Conservation (phyloP, 2,329 filamentous ascomycete species). For the Coniochaeta sp. region DNA sequence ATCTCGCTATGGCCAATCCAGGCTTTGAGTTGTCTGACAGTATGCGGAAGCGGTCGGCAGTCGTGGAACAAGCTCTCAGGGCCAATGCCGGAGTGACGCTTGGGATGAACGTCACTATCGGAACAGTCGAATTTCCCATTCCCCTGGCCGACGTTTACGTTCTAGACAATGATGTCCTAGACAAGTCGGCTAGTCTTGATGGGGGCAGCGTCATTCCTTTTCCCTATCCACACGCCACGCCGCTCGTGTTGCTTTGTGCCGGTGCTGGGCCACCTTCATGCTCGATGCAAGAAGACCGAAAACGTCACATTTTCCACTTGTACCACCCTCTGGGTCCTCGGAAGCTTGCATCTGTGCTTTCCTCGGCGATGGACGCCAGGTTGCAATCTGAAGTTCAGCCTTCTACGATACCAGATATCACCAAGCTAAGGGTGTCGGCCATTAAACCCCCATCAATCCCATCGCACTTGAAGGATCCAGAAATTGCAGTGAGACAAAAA, state of each 20-base stretch:
- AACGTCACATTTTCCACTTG: conserved; percentile 6
- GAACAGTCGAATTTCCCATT: neutral
- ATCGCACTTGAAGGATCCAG: neutral
- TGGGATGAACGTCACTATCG: conserved; percentile 8
- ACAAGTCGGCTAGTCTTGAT: neutral
- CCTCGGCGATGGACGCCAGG: conserved; percentile 1
- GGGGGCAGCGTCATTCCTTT: neutral
- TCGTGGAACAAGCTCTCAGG: conserved; percentile 8
- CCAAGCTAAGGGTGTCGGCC: no score
- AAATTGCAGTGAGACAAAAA: neutral
- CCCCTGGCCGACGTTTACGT: conserved; percentile 13
- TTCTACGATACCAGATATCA: neutral
- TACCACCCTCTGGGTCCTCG: conserved; percentile 12
- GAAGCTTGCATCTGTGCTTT: conserved; percentile 10
- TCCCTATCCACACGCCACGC: neutral
- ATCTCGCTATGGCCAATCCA: neutral
- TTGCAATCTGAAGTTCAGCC: neutral
- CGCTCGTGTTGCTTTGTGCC: conserved; percentile 11
- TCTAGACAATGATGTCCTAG: neutral
- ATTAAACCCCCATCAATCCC: neutral
- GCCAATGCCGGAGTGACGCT: conserved; percentile 7
- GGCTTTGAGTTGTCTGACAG: neutral
- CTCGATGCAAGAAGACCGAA: neutral
- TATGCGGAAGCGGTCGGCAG: conserved; percentile 2
- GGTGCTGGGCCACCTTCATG: conserved; percentile 6